phyloP scores from a whole-genome alignment of 148 eudicot genomes.

The Rhododendron mucronatum region DNA sequence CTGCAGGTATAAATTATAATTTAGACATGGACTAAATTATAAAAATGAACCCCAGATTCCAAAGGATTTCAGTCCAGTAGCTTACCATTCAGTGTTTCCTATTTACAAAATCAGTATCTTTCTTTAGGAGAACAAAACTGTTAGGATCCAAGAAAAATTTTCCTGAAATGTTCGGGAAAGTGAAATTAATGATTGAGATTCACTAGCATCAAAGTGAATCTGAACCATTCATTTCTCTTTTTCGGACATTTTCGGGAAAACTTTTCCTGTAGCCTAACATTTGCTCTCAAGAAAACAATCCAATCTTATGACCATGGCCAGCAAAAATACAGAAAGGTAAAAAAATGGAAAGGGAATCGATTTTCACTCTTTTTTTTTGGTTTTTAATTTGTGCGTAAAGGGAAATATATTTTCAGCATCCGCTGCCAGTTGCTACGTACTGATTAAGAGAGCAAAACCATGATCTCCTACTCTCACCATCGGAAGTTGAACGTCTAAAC shows the following conservation, averaged over 20 bases:
- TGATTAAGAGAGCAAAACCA: constrained; percentile 81
- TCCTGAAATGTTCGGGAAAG: too few relatives aligned
- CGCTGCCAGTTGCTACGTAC: constrained; percentile 36
- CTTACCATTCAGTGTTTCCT: neutral
- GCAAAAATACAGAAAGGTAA: neutral
- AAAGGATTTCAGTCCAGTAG: neutral
- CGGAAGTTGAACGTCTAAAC: constrained; percentile 56
- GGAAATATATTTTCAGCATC: constrained; percentile 9
- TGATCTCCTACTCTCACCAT: constrained; percentile 49
- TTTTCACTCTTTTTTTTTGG: neutral
- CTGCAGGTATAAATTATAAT: too few relatives aligned
- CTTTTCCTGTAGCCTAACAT: too few relatives aligned
- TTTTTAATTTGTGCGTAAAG: neutral
- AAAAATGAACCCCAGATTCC: neutral
- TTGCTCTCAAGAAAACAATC: neutral
- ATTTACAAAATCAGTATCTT: neutral
- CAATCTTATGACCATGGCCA: neutral
- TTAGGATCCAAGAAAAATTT: too few relatives aligned
- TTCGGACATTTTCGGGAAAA: too few relatives aligned
- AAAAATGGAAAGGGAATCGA: neutral
- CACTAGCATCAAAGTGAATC: too few relatives aligned
- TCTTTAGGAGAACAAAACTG: neutral
- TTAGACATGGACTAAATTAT: neutral
- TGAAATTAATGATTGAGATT: too few relatives aligned
- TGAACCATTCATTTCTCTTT: too few relatives aligned